Conservation (phyloP, 2,329 filamentous ascomycete genomes). For the Fusarium chaquense region DNA sequence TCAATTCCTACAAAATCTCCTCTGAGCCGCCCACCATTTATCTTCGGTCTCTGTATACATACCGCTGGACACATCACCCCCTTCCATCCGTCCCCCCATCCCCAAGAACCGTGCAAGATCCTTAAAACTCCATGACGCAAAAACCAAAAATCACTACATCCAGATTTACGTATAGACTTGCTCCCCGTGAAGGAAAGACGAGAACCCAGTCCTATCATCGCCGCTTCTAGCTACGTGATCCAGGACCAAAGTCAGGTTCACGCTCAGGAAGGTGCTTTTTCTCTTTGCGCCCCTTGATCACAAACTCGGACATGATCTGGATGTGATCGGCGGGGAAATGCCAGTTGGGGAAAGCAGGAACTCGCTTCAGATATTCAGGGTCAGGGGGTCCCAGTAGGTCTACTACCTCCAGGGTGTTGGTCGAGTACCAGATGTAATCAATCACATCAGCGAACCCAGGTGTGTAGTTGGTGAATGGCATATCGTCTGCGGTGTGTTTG, state of each 20-base stretch:
- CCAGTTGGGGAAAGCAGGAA: conserved; percentile 93
- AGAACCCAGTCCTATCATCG: conserved; percentile 20
- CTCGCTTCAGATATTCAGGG: conserved; percentile 82
- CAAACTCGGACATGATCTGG: conserved; percentile 88
- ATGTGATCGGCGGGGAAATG: conserved; percentile 96
- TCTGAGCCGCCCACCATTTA: conserved; percentile 5
- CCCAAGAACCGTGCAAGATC: conserved; percentile 50
- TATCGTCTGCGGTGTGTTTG: conserved; percentile 82
- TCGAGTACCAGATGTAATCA: conserved; percentile 98
- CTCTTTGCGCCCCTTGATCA: conserved; percentile 88
- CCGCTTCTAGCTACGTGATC: conserved; percentile 49
- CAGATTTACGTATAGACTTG: conserved; percentile 49
- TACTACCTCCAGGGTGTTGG: conserved; percentile 86
- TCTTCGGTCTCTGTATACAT: conserved; percentile 42
- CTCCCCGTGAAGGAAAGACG: conserved; percentile 3
- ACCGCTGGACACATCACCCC: conserved; percentile 38
- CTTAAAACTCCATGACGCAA: conserved; percentile 55
- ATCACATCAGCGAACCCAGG: conserved; percentile 92
- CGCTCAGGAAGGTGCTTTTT: conserved; percentile 75
- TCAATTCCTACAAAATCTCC: conserved; percentile 49
- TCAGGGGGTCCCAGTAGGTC: conserved; percentile 89
- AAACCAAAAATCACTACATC: conserved; percentile 56
- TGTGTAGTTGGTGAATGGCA: conserved; percentile 97
- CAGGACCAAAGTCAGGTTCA: conserved; percentile 70
- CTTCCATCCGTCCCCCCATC: conserved; percentile 22